A percentile compares a stretch with the other conserved stretches of the same genome.
Evolutionary conservation across 2,329 filamentous ascomycete genomes (phyloP).

Genomic region (Claviceps capensis): DNA sequence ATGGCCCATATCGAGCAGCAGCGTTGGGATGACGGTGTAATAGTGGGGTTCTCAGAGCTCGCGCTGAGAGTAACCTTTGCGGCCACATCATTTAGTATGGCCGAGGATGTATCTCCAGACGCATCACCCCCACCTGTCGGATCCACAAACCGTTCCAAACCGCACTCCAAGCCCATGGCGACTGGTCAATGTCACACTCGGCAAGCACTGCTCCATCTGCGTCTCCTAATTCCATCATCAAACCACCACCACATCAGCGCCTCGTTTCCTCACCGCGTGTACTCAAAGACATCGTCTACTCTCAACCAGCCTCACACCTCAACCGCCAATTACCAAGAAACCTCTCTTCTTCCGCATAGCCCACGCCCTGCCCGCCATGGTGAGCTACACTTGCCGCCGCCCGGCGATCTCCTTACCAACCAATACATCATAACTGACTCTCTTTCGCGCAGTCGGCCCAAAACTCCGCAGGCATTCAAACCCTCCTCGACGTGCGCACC

Average conservation of each 20-base stretch:
- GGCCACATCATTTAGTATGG: neutral
- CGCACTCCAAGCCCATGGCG: neutral
- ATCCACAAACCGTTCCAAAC: neutral
- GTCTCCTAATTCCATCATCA: neutral
- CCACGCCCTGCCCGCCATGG: slow-evolving; percentile 5
- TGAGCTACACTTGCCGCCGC: neutral
- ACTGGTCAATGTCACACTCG: neutral
- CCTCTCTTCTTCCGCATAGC: neutral
- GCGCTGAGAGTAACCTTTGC: neutral
- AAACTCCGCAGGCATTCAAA: slow-evolving; percentile 97
- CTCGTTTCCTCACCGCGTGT: neutral
- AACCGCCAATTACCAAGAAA: neutral
- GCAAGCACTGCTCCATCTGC: neutral
- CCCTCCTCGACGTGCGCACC: slow-evolving; percentile 79
- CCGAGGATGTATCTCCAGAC: neutral
- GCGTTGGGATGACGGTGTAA: neutral
- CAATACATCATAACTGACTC: neutral
- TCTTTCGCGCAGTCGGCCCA: slow-evolving; percentile 63
- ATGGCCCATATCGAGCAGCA: neutral
- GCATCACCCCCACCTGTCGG: neutral
- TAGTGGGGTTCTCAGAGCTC: neutral
- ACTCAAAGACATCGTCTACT: too few species aligned
- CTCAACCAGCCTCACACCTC: neutral
- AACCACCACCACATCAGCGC: neutral
- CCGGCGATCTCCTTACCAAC: neutral